Evolutionary conservation across 2,329 filamentous ascomycete genomes (phyloP), one percentile per base, ranked within the genome.

Genomic region (Chrysoporthe puriensis): DNA sequence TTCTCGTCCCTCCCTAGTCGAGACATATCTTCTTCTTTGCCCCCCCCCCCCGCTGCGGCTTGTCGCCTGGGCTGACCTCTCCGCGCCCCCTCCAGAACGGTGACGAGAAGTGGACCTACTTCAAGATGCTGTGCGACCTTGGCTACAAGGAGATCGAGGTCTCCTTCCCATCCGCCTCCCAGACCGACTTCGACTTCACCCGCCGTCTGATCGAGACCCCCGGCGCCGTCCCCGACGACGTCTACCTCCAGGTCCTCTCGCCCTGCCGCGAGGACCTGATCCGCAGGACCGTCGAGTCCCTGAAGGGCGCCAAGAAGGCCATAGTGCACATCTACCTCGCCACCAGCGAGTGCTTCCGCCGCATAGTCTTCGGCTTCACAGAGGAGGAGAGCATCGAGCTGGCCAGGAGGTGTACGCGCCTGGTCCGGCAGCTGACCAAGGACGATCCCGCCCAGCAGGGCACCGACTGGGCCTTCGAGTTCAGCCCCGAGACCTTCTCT

Each of bases 141-240:
- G 95, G 96, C 73, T 98, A 96, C 86, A 98, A 97, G 82, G 95
- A 98, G 81, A 97, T 98, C 72, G 95, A 98, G 78, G 91, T 97
- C 26, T 96, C 94, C 4, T 98, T 97, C 81, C 95, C 95, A 62
- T 97, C 94, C 0, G 94, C 95, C 16, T 97, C 94, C 50, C 91
- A 97, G 77, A 97, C 92, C 75, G 96, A 98, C 82, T 98, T 94
- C 83, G 93, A 97, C 83, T 98, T 98, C 77, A 97, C 94, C 52
- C 87, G 93, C 73, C 89, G 90, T 75, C 84, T 98, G 73, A 88
- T 97, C 71, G 90, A 96, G 74, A 97, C 93, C 1, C 92, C 92
- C 13, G 93, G 92, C 52, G 86, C 89, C 16, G 88, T 94, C 9
- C 94, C 94, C 64, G 93, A 96, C 76, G 94, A 97, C 79, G 94